phyloP scores from a whole-genome alignment of 2,329 filamentous ascomycete species.

The Xylaria sp. region DNA sequence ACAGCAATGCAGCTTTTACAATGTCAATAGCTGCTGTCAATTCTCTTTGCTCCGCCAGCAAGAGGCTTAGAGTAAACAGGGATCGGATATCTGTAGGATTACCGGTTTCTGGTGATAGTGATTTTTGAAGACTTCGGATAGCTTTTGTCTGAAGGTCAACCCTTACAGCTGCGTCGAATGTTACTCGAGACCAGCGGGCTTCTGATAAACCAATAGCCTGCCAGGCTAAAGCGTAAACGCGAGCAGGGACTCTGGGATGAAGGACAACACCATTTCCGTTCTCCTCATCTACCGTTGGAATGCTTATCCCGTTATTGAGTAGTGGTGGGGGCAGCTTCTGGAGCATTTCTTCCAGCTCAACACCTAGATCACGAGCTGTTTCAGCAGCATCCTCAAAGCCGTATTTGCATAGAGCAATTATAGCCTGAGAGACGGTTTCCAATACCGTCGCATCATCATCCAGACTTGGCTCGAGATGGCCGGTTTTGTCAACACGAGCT shows the following conservation, averaged over 20 bases:
- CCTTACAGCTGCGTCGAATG: slow-evolving; percentile 77
- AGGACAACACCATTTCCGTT: slow-evolving; percentile 48
- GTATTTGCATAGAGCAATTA: slow-evolving; percentile 84
- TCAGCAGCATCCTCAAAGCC: slow-evolving; percentile 79
- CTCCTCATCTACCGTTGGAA: slow-evolving; percentile 50
- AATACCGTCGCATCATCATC: slow-evolving; percentile 83
- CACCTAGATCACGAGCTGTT: slow-evolving; percentile 77
- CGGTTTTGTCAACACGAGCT: slow-evolving; percentile 82
- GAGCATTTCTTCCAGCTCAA: slow-evolving; percentile 80
- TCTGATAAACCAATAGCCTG: slow-evolving; percentile 87
- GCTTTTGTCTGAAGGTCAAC: slow-evolving; percentile 81
- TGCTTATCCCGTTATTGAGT: slow-evolving; percentile 46
- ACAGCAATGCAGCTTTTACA: slow-evolving; percentile 78
- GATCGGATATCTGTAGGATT: slow-evolving; percentile 77
- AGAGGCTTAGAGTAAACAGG: slow-evolving; percentile 81
- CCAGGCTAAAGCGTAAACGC: slow-evolving; percentile 77
- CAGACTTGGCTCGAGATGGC: slow-evolving; percentile 75
- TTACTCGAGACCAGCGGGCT: slow-evolving; percentile 87
- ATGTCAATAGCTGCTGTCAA: slow-evolving; percentile 83
- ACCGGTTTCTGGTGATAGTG: slow-evolving; percentile 74
- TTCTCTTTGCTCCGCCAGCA: slow-evolving; percentile 89
- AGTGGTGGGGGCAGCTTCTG: slow-evolving; percentile 63
- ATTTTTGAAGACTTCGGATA: slow-evolving; percentile 78
- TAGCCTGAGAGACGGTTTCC: slow-evolving; percentile 81
- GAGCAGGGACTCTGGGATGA: slow-evolving; percentile 64